Evolutionary conservation across 2,329 filamentous ascomycete species (phyloP), one percentile per base, ranked within the genome.

Genomic region (Lizonia empirigonia): DNA sequence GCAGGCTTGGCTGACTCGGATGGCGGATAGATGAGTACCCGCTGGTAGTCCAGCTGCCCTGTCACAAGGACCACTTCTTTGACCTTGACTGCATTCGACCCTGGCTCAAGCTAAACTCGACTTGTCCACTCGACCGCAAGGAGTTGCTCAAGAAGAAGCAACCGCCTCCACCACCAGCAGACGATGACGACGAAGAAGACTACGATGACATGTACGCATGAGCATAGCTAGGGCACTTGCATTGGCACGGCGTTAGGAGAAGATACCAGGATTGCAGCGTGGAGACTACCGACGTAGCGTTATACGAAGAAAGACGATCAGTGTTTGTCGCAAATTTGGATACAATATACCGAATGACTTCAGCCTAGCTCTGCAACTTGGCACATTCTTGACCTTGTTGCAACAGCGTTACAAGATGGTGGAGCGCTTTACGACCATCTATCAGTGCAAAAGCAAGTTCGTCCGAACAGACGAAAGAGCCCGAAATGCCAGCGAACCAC

Each of bases 11-110:
- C 67, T 70, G 32, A 70, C 47, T 35, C 44, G 39, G 34, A 41
- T 5, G 34, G 13, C 51, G 44, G 34, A 50, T 54, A 78, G 77
- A 86, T 58, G 58, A 79, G 35, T 84, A 85, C 59, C 84, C 85
- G n/a, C 78, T 87, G 15, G 82, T 87, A 27, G 84, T 87, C 36
- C 77, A 79, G 22, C 68, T 87, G 24, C 82, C 84, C 8, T 87
- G 85, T 58, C 82, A 86, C 65, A 75, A 80, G 13, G 80, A 80
- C 29, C 85, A 87, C 66, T 63, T 83, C 16, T 87, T 86, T 69
- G 85, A 87, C 70, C 68, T 87, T 20, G 84, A 87, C 61, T 87
- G 85, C 68, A 83, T 87, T 54, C 73, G 79, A 50, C 84, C 85
- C 0, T 87, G 85, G 85, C 70, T 87, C 56, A 80, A 85, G 58